Evolutionary conservation across 805 yeast genomes (phyloP).

Genomic region (Monosporozyma siamensis): DNA sequence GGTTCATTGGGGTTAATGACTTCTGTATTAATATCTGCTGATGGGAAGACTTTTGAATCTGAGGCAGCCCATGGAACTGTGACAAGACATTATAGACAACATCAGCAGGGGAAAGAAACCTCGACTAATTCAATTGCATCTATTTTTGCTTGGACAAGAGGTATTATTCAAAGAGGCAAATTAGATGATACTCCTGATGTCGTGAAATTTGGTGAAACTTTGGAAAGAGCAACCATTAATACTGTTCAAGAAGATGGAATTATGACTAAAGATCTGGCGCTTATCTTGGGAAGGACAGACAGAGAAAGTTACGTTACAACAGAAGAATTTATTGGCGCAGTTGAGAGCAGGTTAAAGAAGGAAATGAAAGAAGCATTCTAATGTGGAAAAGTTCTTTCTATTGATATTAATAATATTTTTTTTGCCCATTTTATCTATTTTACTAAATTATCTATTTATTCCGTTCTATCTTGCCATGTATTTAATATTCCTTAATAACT

Average conservation of each 20-base stretch:
- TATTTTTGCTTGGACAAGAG: constrained; percentile 94
- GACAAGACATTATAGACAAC: constrained; percentile 92
- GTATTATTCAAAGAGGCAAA: constrained; percentile 85
- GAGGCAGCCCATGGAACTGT: constrained; percentile 99
- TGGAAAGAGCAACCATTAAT: constrained; percentile 79
- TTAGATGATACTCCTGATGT: constrained; percentile 84
- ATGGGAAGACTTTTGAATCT: constrained; percentile 88
- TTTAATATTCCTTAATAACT: too few species aligned
- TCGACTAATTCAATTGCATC: constrained; percentile 97
- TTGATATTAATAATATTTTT: too few species aligned
- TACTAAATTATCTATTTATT: not conserved
- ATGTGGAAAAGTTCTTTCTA: not conserved
- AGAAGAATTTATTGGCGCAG: constrained; percentile 81
- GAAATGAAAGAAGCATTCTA: constrained; percentile 6
- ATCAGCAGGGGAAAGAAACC: constrained; percentile 94
- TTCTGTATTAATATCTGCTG: constrained; percentile 92
- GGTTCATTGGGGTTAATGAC: constrained; percentile 97
- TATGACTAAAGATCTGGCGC: constrained; percentile 95
- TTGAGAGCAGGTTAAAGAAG: constrained; percentile 50
- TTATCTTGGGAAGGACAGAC: constrained; percentile 78
- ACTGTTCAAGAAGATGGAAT: constrained; percentile 76
- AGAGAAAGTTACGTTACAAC: constrained; percentile 80
- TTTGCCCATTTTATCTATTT: not conserved
- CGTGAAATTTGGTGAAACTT: constrained; percentile 60
- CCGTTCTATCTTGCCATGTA: not conserved